Base-by-base conservation (phyloP, 805 yeast species). In the Spathaspora arborariae region DNA sequence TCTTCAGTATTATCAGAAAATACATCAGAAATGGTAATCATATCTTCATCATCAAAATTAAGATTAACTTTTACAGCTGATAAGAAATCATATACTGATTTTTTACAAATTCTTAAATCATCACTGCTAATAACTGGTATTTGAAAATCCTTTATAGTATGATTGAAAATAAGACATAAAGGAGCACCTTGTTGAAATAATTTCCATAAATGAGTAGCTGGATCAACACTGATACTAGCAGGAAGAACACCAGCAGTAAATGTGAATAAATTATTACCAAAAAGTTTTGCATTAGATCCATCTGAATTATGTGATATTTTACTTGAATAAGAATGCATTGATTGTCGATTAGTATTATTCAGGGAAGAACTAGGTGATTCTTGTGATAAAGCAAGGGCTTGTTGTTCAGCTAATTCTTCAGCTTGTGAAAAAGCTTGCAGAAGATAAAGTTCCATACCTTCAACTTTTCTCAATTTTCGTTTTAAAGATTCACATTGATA, bases 151-250 rank as follows among this genome's bases (percentile, higher is more conserved):
- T 52, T 35, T 45, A 74, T 75, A 18, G 89, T 75, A 11, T 81
- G 72, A 65, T 94, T 92, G 72, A 85, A 88, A 6, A 92, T 70
- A 37, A 88, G 78, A 64, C 98, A 91, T 37, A 94, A 71, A 3
- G 98, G 96, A 2, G 95, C 84, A 9, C 98, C 99, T 58, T 87
- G 89, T 57, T 92, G 95, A 58, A 94, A 83, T 27, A 94, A 70
- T 54, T 88, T 84, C 81, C 96, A 87, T 38, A 94, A 62, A 51
- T 89, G 91, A 1, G 97, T 89, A 2, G 88, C 97, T 2, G 98
- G 97, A 62, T 94, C 99, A 58, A 88, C 85, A 52, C 79, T 78
- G 50, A 79, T 75, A 52, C 78, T 81, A 4, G 86, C 86, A 3
- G 92, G 95, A 39, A 84, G 72, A 13, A 85, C 82, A 22, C 95